These are phyloP conservation scores for Mycena galericulata DNA, from an alignment of 768 basidiomycete genomes.

Conservation along the genomic window DNA sequence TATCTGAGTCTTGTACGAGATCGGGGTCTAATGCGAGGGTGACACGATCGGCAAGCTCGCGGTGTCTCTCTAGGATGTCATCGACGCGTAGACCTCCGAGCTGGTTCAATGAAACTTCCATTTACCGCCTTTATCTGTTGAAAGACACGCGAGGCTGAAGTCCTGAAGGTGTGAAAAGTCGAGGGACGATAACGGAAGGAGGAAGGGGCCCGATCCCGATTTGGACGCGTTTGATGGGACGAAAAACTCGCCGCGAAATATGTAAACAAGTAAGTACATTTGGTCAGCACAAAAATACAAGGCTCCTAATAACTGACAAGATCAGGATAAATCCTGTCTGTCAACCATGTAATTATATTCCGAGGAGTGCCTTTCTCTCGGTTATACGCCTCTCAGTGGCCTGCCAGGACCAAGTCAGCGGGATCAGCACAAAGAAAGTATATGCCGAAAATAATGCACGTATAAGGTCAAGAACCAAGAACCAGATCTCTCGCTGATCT, in stretches of 20 bases:
- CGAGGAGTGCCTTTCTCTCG: conserved; percentile 4
- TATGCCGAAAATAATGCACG: no score
- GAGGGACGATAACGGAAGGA: not conserved
- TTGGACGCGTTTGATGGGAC: not conserved
- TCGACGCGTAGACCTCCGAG: not conserved
- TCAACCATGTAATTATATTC: not conserved
- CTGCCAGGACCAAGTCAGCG: not conserved
- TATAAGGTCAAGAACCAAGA: no score
- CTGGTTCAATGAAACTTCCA: not conserved
- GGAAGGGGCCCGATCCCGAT: no score
- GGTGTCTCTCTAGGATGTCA: not conserved
- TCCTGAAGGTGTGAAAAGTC: no score
- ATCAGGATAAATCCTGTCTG: not conserved
- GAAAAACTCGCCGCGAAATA: no score
- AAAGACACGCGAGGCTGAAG: no score
- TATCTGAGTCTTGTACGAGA: not conserved
- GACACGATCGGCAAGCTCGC: conserved; percentile 10
- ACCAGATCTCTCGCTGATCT: no score
- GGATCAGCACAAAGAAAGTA: not conserved
- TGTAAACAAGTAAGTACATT: no score
- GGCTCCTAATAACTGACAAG: no score
- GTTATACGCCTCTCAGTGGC: conserved; percentile 3
- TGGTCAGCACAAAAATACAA: no score
- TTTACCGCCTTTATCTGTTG: no score
- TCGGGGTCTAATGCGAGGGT: conserved; percentile 10